Evolutionary conservation across 1,284 basidiomycete species (phyloP), one percentile per base, ranked within the genome.

Genomic region (Melampsora americana): DNA sequence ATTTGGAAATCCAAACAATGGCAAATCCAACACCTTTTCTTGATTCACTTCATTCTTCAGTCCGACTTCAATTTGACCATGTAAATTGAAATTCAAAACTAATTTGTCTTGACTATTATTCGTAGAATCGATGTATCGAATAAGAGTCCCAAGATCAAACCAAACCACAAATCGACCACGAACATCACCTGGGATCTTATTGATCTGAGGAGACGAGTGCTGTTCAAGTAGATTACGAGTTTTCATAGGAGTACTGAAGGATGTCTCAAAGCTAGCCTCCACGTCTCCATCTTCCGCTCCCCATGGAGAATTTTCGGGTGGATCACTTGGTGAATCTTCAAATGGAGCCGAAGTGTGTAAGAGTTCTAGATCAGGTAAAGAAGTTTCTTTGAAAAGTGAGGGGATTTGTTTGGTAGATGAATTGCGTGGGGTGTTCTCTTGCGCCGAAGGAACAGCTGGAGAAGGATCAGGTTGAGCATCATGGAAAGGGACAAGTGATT

Each of bases 341-440:
- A 74, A 74, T 59, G 72, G 72, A 46, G 72, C 72, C 35, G 72
- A 46, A 23, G 72, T 74, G 28, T 61, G 56, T 14, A 74, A 39
- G 35, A 74, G 56, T 39, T 74, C 65, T 26, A 74, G 35, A 23
- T 74, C 72, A 44, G 64, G 20, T 9, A 28, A 2, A 23, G 64
- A 14, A 9, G 12, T 23, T n/a, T 30, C 53, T 30, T 26, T 35
- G 6, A 26, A 7, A 56, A 74, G n/a, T 28, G 26, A 48, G 48
- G 46, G 7, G 44, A 42, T 23, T 26, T 7, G 11, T 35, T 48
- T 6, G 12, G 42, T 32, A 39, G 60, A 18, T 48, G 26, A n/a
- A 20, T 53, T 9, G 39, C 35, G 23, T 35, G 61, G 61, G 61
- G 61, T 32, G 18, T 9, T 26, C 11, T 64, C 35, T 35, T 32